Evolutionary conservation across 441 rosid species (phyloP), one percentile per base, ranked within the genome.

Genomic region (Syzygium syzygioides): DNA sequence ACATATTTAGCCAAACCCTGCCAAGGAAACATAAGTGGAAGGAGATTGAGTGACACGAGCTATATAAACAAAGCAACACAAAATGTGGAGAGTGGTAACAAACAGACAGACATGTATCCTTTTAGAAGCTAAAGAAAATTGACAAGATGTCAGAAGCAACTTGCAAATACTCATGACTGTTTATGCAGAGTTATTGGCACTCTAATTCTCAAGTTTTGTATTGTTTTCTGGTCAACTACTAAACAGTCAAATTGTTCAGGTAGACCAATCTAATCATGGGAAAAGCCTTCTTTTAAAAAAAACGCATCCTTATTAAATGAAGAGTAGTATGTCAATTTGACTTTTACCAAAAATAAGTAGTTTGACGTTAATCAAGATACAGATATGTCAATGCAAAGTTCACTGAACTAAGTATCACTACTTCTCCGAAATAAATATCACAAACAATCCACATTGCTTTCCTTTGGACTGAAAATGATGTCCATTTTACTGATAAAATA

Each of bases 1-100:
- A 98, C 97, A 92, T 92, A 98, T 93, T 96, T 96, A 89, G 99
- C 99, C 87, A 98, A 95, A 86, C 99, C 99, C 99, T 97, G 90
- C 55, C 57, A 62, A 48, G 83, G 89, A 25, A 56, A 23, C 84
- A n/a, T 32, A 45, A 59, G 54, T 45, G 48, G 14, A 9, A 86
- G 50, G 50, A 56, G 71, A 32, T 41, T 53, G 25, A 85, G 34
- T 64, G 26, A 56, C 48, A 87, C 57, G 87, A 86, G 87, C 32
- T 64, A 83, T 52, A 20, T 53, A 19, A 19, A 23, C 23, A 37
- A 20, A 14, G 4, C 23, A 76, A 18, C n/a, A 26, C 83, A 76
- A 76, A 71, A 76, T 76, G 83, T 41, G 83, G 26, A 76, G 6
- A 13, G 83, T 37, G 52, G 52, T 13, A 76, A 52, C 52, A 76